These are phyloP conservation scores for Tetradesmus obliquus DNA, from an alignment of 139 green algal genomes.

Conservation along the genomic window DNA sequence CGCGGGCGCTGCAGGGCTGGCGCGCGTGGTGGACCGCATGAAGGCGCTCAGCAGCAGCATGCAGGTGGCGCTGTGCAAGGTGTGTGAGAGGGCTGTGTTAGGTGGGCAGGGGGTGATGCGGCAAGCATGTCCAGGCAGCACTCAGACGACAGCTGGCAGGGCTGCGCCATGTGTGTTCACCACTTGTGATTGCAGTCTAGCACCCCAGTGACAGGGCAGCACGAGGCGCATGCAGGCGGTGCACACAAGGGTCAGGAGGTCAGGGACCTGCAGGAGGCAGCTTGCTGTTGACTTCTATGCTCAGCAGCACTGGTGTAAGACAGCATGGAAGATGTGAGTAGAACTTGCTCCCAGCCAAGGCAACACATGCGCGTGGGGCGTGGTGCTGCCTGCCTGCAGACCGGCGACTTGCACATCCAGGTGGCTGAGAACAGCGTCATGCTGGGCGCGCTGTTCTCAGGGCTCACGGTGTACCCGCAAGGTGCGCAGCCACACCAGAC, in stretches of 20 bases:
- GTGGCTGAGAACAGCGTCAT: constrained; percentile 56
- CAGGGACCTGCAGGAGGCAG: no score
- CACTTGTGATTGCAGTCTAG: no score
- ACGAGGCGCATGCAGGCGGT: no score
- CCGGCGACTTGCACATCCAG: constrained; percentile 75
- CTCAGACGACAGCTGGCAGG: no score
- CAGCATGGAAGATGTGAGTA: neutral
- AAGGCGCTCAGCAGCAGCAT: constrained; percentile 67
- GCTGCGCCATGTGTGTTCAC: no score
- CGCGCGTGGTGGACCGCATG: constrained; percentile 72
- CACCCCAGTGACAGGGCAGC: no score
- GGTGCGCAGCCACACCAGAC: constrained; percentile 12
- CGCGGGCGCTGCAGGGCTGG: constrained; percentile 9
- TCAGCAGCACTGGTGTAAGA: neutral
- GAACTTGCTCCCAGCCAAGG: neutral
- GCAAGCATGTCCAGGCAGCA: neutral
- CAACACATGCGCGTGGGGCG: neutral
- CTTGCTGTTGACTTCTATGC: neutral
- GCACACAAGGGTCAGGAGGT: no score
- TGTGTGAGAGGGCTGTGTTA: neutral
- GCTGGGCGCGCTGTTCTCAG: constrained; percentile 69
- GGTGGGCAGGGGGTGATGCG: neutral
- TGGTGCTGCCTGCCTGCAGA: constrained; percentile 44
- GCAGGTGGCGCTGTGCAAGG: constrained; percentile 57
- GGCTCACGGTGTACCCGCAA: constrained; percentile 64